Conservation (phyloP, 345 rosid species). For the Acer negundo region DNA sequence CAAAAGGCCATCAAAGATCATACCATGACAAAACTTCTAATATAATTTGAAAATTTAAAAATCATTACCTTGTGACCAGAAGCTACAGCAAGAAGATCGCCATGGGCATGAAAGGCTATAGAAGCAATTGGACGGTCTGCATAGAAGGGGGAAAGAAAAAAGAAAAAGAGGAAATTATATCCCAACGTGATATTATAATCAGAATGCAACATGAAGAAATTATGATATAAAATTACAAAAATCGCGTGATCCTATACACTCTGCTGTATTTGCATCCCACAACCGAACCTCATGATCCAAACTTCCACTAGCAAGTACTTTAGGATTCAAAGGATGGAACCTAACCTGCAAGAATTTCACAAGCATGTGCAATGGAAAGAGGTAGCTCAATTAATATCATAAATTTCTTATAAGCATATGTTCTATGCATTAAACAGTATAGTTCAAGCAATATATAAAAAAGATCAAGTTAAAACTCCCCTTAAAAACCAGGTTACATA, state of each 20-base stretch:
- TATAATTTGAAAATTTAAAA: background rate
- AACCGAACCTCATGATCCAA: slow-evolving; percentile 78
- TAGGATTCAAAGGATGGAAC: slow-evolving; percentile 65
- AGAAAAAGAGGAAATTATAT: slow-evolving; percentile 19
- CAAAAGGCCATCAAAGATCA: slow-evolving; percentile 15
- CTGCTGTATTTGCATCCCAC: slow-evolving; percentile 73
- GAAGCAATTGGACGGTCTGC: slow-evolving; percentile 82
- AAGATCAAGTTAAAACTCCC: background rate
- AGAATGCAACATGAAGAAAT: slow-evolving; percentile 15
- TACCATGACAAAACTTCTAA: background rate
- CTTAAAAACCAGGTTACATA: background rate
- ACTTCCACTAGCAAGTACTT: slow-evolving; percentile 79
- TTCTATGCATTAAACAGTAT: background rate
- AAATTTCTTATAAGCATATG: background rate
- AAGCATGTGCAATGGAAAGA: slow-evolving; percentile 1
- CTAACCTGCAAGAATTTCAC: slow-evolving; percentile 53
- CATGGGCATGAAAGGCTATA: slow-evolving; percentile 80
- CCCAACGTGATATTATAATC: background rate
- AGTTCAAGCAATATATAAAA: background rate
- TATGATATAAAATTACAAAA: slow-evolving; percentile 47
- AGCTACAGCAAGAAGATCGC: slow-evolving; percentile 77
- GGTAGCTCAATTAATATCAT: background rate
- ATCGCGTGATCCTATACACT: slow-evolving; percentile 70
- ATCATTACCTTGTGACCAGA: slow-evolving; percentile 73
- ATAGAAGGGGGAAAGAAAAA: background rate